Base-by-base conservation (phyloP, 2,329 filamentous ascomycete genomes). In the Pseudogymnoascus sp. region DNA sequence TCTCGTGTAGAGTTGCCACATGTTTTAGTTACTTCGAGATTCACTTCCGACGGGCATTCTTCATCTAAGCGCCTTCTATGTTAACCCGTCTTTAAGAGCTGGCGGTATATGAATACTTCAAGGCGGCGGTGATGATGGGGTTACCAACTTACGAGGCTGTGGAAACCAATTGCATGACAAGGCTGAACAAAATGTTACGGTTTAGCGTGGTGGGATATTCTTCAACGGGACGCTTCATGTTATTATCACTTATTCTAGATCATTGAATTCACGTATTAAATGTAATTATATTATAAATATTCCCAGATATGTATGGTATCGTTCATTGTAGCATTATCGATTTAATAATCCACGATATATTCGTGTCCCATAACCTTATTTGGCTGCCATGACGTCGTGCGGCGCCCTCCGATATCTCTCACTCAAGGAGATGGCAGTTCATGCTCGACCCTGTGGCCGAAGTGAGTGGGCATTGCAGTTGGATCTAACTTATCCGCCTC, bases 1-100 rank as follows among this genome's bases (percentile, higher is more conserved):
- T 88, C 83, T 2, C 87, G 90, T 72, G 97, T 87, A 93, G 93
- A 97, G 70, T 84, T 84, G 85, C 91, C 96, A 92, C 93, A 97
- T 74, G 85, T 88, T 63, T 89, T 86, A 35, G 91, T 86, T 25
- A 88, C 88, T n/a, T 87, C 81, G 8, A 83, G 86, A 61, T 88
- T 83, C 33, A 79, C 71, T 74, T 83, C 73, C 73, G 77, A 72
- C 65, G 88, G 85, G 75, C 86, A 93, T 52, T 52, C 14, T 14
- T 52, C 8, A 52, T 52, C 31, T 12, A 8, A 55, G 6, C n/a
- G 12, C 45, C 25, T 55, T n/a, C n/a, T 52, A 52, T 52, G 45
- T 31, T 52, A 31, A 52, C 28, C 45, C 45, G 45, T 16, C 21
- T 49, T 25, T 5, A 9, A 25, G 21, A 18, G 43, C 12, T 55